These are phyloP conservation scores for Botrytis tulipae DNA, from an alignment of 2,329 filamentous ascomycete species.

Conservation along the genomic window DNA sequence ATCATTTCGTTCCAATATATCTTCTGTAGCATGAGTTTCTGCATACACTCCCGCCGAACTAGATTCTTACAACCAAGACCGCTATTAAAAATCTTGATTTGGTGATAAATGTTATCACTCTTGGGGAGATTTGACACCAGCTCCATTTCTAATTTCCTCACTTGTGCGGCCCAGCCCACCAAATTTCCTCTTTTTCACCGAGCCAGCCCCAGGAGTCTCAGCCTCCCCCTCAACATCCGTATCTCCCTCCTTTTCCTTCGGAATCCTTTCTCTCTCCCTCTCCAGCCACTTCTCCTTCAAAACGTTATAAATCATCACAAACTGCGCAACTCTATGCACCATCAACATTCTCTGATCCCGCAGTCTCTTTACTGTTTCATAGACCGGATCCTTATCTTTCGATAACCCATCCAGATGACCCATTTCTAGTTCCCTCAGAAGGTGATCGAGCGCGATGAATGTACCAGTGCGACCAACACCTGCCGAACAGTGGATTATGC, in stretches of 20 bases:
- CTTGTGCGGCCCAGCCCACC: background rate
- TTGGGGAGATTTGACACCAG: background rate
- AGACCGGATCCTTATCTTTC: conserved; percentile 25
- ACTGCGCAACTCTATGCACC: conserved; percentile 24
- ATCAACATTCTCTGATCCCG: conserved; percentile 28
- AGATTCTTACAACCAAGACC: background rate
- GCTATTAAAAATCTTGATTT: background rate
- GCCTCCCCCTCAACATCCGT: background rate
- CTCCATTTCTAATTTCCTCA: background rate
- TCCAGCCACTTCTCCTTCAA: conserved; percentile 25
- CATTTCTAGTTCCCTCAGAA: conserved; percentile 25
- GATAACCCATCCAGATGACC: conserved; percentile 21
- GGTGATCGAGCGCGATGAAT: conserved; percentile 49
- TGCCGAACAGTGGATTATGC: conserved; percentile 85
- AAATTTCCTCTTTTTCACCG: conserved; percentile 9
- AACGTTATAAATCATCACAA: conserved; percentile 25
- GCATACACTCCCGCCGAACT: background rate
- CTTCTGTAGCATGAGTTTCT: background rate
- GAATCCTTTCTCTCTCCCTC: background rate
- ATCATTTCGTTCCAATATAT: background rate
- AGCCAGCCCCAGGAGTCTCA: background rate
- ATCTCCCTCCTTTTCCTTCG: background rate
- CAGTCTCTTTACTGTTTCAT: conserved; percentile 25
- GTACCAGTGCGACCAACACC: conserved; percentile 92
- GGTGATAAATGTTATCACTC: background rate